Conservation (phyloP, 106 monocot species). For the Allium cepa region DNA sequence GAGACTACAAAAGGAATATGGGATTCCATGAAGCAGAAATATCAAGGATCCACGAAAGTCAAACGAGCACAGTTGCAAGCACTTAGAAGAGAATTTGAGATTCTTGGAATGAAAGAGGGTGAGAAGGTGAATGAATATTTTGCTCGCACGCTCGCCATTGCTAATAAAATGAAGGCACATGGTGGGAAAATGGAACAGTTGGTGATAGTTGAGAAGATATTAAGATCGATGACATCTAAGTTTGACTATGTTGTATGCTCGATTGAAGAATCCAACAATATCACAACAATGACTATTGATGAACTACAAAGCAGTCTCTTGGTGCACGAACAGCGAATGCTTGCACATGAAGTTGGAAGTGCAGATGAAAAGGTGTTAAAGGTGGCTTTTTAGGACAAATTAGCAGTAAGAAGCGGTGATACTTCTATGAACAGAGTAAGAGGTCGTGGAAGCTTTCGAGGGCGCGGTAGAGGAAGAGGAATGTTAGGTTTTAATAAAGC, state of each 20-base stretch:
- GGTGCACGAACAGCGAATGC: not conserved
- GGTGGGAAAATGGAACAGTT: not conserved
- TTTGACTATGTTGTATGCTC: constrained; percentile 1
- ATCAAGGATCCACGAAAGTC: constrained; percentile 2
- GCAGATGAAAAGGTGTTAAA: not conserved
- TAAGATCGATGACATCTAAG: not conserved
- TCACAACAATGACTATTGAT: not conserved
- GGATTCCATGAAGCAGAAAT: constrained; percentile 8
- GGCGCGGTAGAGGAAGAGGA: not conserved
- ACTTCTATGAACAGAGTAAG: too few relatives aligned
- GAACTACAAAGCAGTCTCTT: not conserved
- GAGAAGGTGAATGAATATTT: not conserved
- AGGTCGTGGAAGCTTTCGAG: not conserved
- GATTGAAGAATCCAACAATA: not conserved
- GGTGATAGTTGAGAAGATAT: not conserved
- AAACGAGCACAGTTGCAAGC: constrained; percentile 2
- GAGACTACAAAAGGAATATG: not conserved
- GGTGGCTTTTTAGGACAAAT: not conserved
- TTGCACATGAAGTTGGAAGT: too few relatives aligned
- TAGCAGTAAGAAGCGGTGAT: too few relatives aligned
- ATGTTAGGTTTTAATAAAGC: not conserved
- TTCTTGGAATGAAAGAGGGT: not conserved
- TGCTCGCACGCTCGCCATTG: not conserved
- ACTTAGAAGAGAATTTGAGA: not conserved
- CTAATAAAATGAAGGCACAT: not conserved